Conservation (phyloP, 2,329 filamentous ascomycete genomes). For the Penicillium sclerotigenum region DNA sequence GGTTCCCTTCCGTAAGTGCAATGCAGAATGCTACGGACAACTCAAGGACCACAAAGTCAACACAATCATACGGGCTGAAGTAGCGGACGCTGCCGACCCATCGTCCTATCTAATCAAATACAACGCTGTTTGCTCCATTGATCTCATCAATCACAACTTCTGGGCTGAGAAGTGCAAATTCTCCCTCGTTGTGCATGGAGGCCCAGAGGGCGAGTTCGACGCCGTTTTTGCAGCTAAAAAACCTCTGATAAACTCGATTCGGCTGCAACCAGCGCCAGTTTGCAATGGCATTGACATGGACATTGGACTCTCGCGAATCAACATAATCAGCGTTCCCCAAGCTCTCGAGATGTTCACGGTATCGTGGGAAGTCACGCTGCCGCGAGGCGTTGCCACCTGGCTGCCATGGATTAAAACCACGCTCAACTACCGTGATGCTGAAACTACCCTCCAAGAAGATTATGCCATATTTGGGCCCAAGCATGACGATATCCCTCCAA, state of each 20-base stretch:
- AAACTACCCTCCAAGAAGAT: slow-evolving; percentile 2
- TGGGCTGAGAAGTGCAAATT: slow-evolving; percentile 34
- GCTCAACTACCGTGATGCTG: not conserved
- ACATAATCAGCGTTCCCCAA: slow-evolving; percentile 25
- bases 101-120: slow-evolving; percentile 17
- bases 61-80: slow-evolving; percentile 7
- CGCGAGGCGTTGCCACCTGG: slow-evolving; percentile 18
- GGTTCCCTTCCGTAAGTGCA: slow-evolving; percentile 29
- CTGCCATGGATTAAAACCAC: slow-evolving; percentile 26
- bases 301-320: slow-evolving; percentile 22
- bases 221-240: slow-evolving; percentile 16
- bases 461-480: not conserved
- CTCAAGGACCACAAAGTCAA: slow-evolving; percentile 30
- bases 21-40: slow-evolving; percentile 27
- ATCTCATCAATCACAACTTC: slow-evolving; percentile 27
- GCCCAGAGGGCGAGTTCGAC: slow-evolving; percentile 27
- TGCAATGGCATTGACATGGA: too few relatives aligned
- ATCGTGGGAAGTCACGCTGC: slow-evolving; percentile 24
- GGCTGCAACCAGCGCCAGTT: slow-evolving; percentile 12
- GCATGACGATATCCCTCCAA: not conserved
- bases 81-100: not conserved
- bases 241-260: slow-evolving; percentile 17
- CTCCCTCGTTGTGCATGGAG: slow-evolving; percentile 28
- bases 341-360: slow-evolving; percentile 26
- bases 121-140: slow-evolving; percentile 29